Conservation (phyloP, 2,329 filamentous ascomycete species). For the Aureobasidium sp. region DNA sequence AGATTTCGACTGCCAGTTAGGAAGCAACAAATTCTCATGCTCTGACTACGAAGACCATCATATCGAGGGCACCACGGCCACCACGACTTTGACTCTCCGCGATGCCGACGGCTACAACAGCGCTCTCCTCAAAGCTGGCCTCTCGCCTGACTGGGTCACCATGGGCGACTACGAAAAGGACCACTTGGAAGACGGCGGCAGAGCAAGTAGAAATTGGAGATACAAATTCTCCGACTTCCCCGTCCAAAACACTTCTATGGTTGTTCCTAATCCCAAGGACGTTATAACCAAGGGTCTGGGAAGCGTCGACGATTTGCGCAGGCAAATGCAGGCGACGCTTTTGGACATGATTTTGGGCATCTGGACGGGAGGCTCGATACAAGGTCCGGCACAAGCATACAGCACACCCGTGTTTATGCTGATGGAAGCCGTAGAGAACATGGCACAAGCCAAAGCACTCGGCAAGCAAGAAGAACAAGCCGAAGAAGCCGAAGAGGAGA, state of each 20-base stretch:
- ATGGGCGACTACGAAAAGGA: background rate
- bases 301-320: conserved; percentile 2
- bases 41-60: no score
- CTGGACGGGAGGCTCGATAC: conserved; percentile 5
- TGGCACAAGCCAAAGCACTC: conserved; percentile 14
- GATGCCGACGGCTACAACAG: conserved; percentile 3
- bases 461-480: conserved; percentile 10
- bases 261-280: conserved; percentile 10
- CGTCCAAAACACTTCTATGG: background rate
- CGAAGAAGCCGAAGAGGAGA: conserved; percentile 2
- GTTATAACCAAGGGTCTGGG: conserved; percentile 9
- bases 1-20: conserved; percentile 7
- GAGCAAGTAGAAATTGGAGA: background rate
- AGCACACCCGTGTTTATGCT: conserved; percentile 14
- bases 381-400: conserved; percentile 9
- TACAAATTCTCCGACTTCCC: conserved; percentile 9
- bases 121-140: background rate
- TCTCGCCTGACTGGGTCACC: conserved; percentile 11
- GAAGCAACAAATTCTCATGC: no score
- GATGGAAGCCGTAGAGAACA: conserved; percentile 14
- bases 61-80: background rate
- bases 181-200: background rate
- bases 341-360: conserved; percentile 6
- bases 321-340: conserved; percentile 9
- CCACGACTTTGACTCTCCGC: background rate